Base-by-base conservation (phyloP, 257 asterid species). In the Catharanthus roseus region DNA sequence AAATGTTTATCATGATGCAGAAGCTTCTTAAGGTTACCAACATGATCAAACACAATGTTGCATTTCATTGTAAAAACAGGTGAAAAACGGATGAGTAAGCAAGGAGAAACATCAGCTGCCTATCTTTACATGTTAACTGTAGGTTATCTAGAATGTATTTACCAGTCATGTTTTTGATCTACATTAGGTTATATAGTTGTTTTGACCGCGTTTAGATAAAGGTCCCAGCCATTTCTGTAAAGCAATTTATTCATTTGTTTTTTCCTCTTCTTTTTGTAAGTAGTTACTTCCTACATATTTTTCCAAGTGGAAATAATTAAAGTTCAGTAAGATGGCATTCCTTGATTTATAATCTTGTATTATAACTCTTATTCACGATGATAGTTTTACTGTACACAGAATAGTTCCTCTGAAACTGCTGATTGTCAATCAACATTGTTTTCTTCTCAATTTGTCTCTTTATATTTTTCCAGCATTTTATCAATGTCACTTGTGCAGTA, bases 231-330 rank as follows among this genome's bases (percentile, higher is more conserved):
- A n/a, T n/a, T 26, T 51, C 71, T 62, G 6, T 55, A 5, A 51
- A 69, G 71, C 71, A 36, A 66, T 74, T 74, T 74, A 61, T 66
- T 67, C 73, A 67, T 74, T 65, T 55, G 28, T 56, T 56, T 57
- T 57, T 42, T 24, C 24, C 15, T 33, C 16, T n/a, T 33, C 23
- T 24, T 38, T 66, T 45, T 11, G 51, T 16, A 7, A 21, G 34
- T 31, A 47, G 26, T 74, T 57, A 39, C 36, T 65, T 66, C 58
- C 24, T 36, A 62, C 21, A 34, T 21, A 7, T 4, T 36, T 24
- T 39, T 28, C 36, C 36, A 63, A 72, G 42, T 50, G 55, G 13
- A 24, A 39, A 57, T 23, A 50, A 16, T 36, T n/a, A 23, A 34
- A 11, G 31, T 68, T 53, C 4, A 63, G 6, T 10, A 16, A 72